phyloP scores from a whole-genome alignment of 345 rosid species.

The Lepidium sativum region DNA sequence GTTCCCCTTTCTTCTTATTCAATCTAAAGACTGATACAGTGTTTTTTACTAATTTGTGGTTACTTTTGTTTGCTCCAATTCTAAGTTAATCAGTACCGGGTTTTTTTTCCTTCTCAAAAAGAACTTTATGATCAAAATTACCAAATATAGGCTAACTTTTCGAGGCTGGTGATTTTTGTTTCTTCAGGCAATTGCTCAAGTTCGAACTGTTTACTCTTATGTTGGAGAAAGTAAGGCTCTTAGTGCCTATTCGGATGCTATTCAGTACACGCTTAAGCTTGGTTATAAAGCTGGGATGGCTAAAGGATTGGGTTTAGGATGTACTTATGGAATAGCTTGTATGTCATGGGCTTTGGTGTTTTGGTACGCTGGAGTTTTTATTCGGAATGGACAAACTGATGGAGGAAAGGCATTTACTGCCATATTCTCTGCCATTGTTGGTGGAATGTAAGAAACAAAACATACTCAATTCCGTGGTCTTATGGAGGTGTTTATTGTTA shows the following conservation, averaged over 20 bases:
- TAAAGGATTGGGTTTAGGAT: slow-evolving; percentile 96
- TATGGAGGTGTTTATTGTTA: not conserved
- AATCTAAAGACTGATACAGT: slow-evolving; percentile 15
- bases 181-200: slow-evolving; percentile 90
- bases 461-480: not conserved
- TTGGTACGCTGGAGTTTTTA: slow-evolving; percentile 99
- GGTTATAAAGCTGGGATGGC: slow-evolving; percentile 99
- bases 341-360: slow-evolving; percentile 99
- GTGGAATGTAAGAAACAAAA: slow-evolving; percentile 76
- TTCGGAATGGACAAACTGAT: slow-evolving; percentile 84
- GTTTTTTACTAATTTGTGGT: not conserved
- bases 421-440: slow-evolving; percentile 98
- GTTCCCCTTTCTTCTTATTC: slow-evolving; percentile 4
- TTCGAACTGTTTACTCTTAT: slow-evolving; percentile 88
- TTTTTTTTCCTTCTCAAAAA: not conserved
- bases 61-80: not conserved
- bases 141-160: not conserved
- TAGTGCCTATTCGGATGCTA: slow-evolving; percentile 81
- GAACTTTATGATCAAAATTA: not conserved
- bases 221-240: slow-evolving; percentile 98
- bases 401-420: slow-evolving; percentile 99
- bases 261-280: slow-evolving; percentile 88
- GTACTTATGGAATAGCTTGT: slow-evolving; percentile 97
- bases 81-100: slow-evolving; percentile 7
- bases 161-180: not conserved